A percentile compares a stretch with the other conserved stretches of the same genome.
phyloP scores from a whole-genome alignment of 73 alveolate genomes.

The Uronychia binucleata region DNA sequence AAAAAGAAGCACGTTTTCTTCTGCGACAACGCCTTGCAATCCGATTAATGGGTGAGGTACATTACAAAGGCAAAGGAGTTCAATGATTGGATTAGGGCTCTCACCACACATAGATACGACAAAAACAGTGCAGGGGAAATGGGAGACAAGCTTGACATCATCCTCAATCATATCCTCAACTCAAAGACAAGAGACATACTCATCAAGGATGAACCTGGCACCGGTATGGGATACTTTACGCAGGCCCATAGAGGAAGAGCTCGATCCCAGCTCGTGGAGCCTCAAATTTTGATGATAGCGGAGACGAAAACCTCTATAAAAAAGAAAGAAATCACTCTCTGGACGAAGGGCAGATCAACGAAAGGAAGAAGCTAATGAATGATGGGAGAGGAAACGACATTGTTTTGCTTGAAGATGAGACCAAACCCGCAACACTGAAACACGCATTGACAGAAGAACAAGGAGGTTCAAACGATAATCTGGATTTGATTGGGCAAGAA shows the following conservation, averaged over 20 bases:
- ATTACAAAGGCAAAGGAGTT: slow-evolving; percentile 32
- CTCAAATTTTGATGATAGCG: neutral
- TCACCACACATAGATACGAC: slow-evolving; percentile 33
- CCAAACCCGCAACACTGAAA: neutral
- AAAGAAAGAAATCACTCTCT: slow-evolving; percentile 6
- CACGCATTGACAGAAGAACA: neutral
- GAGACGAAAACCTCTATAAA: neutral
- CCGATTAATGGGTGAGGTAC: slow-evolving; percentile 38
- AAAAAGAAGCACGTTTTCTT: slow-evolving; percentile 13
- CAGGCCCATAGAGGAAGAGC: slow-evolving; percentile 24
- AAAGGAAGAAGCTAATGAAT: neutral
- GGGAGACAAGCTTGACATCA: slow-evolving; percentile 23
- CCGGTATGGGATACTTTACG: neutral
- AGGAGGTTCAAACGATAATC: neutral
- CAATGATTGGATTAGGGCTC: slow-evolving; percentile 31
- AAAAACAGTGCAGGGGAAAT: neutral
- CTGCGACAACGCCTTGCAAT: slow-evolving; percentile 14
- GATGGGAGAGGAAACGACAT: neutral
- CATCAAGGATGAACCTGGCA: slow-evolving; percentile 13
- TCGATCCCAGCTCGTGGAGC: neutral
- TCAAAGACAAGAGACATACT: neutral
- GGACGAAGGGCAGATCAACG: slow-evolving; percentile 1
- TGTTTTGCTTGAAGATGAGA: neutral
- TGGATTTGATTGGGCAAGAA: slow-evolving; percentile 16
- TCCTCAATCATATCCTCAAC: slow-evolving; percentile 17